Conservation (phyloP, 2,329 filamentous ascomycete species). For the Fusarium haematococcum region DNA sequence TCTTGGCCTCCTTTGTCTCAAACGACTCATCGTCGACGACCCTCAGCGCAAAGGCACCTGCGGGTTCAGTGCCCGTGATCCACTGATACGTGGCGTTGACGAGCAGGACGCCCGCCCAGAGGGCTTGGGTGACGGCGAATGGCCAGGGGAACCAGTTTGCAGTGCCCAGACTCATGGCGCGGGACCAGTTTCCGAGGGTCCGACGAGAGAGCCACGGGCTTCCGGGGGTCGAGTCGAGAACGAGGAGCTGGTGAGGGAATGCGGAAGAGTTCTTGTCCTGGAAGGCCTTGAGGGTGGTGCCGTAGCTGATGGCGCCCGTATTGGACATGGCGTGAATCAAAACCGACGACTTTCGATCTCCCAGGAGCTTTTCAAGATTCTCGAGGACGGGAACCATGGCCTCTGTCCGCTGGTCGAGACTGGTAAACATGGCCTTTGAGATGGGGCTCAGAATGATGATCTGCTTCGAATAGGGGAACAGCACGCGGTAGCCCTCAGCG, state of each 20-base stretch:
- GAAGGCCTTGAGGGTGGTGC: slow-evolving; percentile 62
- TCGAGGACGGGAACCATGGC: slow-evolving; percentile 61
- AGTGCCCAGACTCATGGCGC: slow-evolving; percentile 64
- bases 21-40: slow-evolving; percentile 53
- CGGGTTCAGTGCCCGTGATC: slow-evolving; percentile 53
- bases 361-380: slow-evolving; percentile 32
- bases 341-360: slow-evolving; percentile 48
- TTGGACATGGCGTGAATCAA: slow-evolving; percentile 69
- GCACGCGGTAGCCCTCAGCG: slow-evolving; percentile 60
- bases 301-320: slow-evolving; percentile 66
- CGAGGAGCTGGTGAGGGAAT: slow-evolving; percentile 61
- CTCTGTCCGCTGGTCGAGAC: slow-evolving; percentile 56
- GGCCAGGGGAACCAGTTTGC: slow-evolving; percentile 62
- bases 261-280: slow-evolving; percentile 49
- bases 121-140: slow-evolving; percentile 57
- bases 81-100: slow-evolving; percentile 50
- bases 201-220: slow-evolving; percentile 54
- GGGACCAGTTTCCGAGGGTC: slow-evolving; percentile 63
- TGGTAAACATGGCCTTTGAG: slow-evolving; percentile 58
- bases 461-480: slow-evolving; percentile 64
- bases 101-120: slow-evolving; percentile 60
- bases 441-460: slow-evolving; percentile 65
- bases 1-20: slow-evolving; percentile 53
- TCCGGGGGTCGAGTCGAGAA: slow-evolving; percentile 67
- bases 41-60: slow-evolving; percentile 54